Conservation (phyloP, 768 basidiomycete genomes). For the Boletus rex-veris region DNA sequence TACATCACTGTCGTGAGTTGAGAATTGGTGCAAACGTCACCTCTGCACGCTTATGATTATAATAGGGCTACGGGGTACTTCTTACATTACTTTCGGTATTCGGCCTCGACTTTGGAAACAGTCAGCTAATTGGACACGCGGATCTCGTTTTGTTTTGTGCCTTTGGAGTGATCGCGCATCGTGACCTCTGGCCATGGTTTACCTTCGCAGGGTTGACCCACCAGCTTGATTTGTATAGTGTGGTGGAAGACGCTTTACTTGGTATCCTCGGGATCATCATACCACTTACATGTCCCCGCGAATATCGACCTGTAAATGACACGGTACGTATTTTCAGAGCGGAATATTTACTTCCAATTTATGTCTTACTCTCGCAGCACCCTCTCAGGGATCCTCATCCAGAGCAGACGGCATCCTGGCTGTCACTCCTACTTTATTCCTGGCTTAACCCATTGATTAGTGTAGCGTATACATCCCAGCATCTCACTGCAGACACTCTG, state of each 20-base stretch:
- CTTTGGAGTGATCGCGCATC: constrained; percentile 1
- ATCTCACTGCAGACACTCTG: constrained; percentile 39
- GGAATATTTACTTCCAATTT: not conserved
- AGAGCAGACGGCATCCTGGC: constrained; percentile 39
- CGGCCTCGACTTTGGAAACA: not conserved
- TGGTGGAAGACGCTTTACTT: not conserved
- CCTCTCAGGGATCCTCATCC: constrained; percentile 23
- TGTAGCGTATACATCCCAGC: constrained; percentile 37
- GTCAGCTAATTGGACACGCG: constrained; percentile 14
- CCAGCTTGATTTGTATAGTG: not conserved
- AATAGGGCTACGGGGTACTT: constrained; percentile 6
- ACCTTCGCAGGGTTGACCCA: not conserved
- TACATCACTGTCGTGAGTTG: constrained; percentile 4
- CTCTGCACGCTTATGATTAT: not conserved
- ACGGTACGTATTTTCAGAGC: not conserved
- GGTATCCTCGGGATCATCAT: constrained; percentile 5
- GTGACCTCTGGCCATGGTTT: constrained; percentile 9
- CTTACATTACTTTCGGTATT: constrained; percentile 1
- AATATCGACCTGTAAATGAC: not conserved
- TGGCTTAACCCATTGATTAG: constrained; percentile 53
- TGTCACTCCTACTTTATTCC: constrained; percentile 39
- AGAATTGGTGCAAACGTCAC: not conserved
- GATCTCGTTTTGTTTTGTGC: not conserved
- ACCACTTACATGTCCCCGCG: constrained; percentile 4
- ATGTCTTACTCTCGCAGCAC: constrained; percentile 7